These are phyloP conservation scores for Zychaea mexicana DNA, from an alignment of 371 early-diverging fungal genomes.

Conservation along the genomic window DNA sequence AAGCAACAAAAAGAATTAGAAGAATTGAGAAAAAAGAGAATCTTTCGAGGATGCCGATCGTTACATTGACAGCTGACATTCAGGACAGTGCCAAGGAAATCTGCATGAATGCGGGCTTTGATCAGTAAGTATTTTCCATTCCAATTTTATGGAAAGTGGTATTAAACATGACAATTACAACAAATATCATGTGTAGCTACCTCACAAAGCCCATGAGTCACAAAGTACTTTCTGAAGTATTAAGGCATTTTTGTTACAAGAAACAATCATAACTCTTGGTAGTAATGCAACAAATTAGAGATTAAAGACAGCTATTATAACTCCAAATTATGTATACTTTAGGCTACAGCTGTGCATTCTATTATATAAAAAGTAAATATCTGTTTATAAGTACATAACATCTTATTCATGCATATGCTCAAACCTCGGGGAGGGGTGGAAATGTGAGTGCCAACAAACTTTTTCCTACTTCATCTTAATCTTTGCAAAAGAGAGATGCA, in stretches of 20 bases:
- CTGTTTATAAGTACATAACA: too few relatives aligned
- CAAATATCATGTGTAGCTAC: slow-evolving; percentile 17
- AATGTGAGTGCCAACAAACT: too few relatives aligned
- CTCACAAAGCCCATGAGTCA: slow-evolving; percentile 48
- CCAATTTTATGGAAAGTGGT: not conserved
- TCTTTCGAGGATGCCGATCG: slow-evolving; percentile 21
- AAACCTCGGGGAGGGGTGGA: too few relatives aligned
- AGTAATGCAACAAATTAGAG: too few relatives aligned
- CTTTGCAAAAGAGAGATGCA: too few relatives aligned
- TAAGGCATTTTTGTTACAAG: slow-evolving; percentile 24
- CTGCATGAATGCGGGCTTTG: slow-evolving; percentile 19
- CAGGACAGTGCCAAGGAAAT: slow-evolving; percentile 15
- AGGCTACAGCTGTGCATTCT: too few relatives aligned
- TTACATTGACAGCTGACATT: slow-evolving; percentile 16
- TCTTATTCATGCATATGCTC: too few relatives aligned
- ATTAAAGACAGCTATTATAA: too few relatives aligned
- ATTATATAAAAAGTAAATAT: too few relatives aligned
- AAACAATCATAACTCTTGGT: too few relatives aligned
- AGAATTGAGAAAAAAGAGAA: slow-evolving; percentile 27
- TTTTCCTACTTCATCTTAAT: too few relatives aligned
- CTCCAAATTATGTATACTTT: too few relatives aligned
- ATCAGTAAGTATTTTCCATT: slow-evolving; percentile 13
- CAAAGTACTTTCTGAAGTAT: slow-evolving; percentile 28
- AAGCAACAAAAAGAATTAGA: slow-evolving; percentile 43
- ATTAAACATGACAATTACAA: not conserved